Evolutionary conservation across 106 monocot genomes (phyloP), one percentile per base, ranked within the genome.

Genomic region (Dendrobium chrysotoxum): DNA sequence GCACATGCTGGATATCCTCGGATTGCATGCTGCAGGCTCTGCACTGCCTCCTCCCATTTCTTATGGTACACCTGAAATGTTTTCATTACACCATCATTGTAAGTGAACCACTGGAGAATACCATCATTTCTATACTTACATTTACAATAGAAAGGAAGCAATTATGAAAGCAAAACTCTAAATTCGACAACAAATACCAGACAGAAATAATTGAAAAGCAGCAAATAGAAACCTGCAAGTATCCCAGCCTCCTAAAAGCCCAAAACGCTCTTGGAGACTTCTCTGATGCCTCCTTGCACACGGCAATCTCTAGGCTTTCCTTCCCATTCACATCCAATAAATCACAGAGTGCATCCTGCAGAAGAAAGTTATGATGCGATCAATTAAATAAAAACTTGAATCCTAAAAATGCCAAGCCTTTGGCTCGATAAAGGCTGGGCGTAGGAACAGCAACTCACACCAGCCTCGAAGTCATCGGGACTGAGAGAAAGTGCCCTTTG

Each of bases 181-280:
- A 41, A 74, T 7, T 42, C 20, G 7, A 57, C 30, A 45, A 79
- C 4, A 6, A 81, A 23, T 28, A 76, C 18, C 5, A 45, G 7
- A 40, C 38, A 20, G 7, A 74, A 74, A 12, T 25, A 23, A 82
- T 57, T 64, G 41, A 79, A 80, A 4, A 80, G 31, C 26, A 61
- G 40, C 17, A 28, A 38, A 79, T 25, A 53, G 18, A 45, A 30
- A 95, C 95, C 95, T 85, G 91, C 80, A 99, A 81, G 83, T 95
- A 99, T 16, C 99, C 99, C 39, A 99, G 76, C 81, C 95, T 87
- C 75, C 89, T 64, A 74, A 95, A 93, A 5, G 99, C 99, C 99
- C 99, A 99, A 85, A 90, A 99, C 16, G 99, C 95, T 76, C 86
- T 95, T 10, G 89, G 91, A 25, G 99, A 99, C 85, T 87, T 95